phyloP scores from a whole-genome alignment of 2,329 filamentous ascomycete genomes.

The Colletotrichum viniferum region DNA sequence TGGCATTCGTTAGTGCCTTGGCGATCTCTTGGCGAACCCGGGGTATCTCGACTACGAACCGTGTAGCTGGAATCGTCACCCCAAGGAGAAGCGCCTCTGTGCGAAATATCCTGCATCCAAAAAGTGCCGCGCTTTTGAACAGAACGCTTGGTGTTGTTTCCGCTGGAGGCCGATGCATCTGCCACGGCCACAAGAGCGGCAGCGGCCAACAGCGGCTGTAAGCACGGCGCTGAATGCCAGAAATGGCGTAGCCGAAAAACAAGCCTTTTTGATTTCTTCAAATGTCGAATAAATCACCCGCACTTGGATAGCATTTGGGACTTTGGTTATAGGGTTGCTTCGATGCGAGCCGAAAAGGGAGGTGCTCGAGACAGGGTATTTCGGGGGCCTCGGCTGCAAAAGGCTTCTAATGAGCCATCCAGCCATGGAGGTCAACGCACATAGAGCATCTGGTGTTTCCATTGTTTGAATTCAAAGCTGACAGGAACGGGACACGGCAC shows the following conservation, averaged over 20 bases:
- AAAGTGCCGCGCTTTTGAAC: background rate
- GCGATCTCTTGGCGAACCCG: background rate
- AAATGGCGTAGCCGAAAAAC: background rate
- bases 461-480: background rate
- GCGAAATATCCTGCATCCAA: background rate
- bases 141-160: background rate
- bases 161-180: background rate
- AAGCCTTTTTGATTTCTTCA: background rate
- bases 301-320: background rate
- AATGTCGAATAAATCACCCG: background rate
- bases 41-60: background rate
- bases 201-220: background rate
- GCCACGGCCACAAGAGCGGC: background rate
- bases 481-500: background rate
- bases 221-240: background rate
- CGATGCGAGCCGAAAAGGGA: background rate
- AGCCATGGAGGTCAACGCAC: fast-evolving
- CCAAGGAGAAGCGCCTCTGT: background rate
- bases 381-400: background rate
- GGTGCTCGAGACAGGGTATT: background rate
- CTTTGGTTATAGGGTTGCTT: background rate
- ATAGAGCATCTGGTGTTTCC: background rate
- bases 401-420: background rate
- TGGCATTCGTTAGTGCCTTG: background rate
- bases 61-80: background rate